A percentile compares a stretch with the other conserved stretches of the same genome.
Evolutionary conservation across 2,329 filamentous ascomycete species (phyloP).

Genomic region (Fusarium miscanthi): DNA sequence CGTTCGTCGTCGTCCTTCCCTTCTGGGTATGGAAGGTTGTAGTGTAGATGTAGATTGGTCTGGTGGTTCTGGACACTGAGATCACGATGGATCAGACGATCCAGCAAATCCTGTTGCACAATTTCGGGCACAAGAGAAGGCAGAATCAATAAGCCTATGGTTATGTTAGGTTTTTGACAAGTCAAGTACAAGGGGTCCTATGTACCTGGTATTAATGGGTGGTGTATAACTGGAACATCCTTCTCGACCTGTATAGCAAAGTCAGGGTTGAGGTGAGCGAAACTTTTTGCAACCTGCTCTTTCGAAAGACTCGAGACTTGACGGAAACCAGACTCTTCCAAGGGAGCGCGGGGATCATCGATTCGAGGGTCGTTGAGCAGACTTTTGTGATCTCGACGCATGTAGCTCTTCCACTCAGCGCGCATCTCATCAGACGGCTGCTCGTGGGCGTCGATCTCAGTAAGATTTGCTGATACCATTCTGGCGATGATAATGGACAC

Average conservation of each 20-base stretch:
- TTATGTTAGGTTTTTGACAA: neutral
- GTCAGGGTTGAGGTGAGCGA: constrained; percentile 54
- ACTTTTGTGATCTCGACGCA: constrained; percentile 65
- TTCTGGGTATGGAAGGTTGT: constrained; percentile 71
- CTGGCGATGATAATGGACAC: neutral
- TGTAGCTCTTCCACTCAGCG: constrained; percentile 79
- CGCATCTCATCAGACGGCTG: constrained; percentile 78
- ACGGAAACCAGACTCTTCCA: constrained; percentile 58
- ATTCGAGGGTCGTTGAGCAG: constrained; percentile 67
- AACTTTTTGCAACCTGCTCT: constrained; percentile 57
- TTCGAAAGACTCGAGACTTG: constrained; percentile 57
- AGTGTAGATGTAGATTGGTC: constrained; percentile 92
- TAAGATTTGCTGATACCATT: constrained; percentile 45
- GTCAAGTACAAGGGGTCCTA: neutral
- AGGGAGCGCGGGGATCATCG: constrained; percentile 60
- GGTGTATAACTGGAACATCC: constrained; percentile 68
- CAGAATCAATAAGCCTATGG: constrained; percentile 79
- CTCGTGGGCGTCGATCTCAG: constrained; percentile 77
- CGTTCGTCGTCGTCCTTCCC: constrained; percentile 38
- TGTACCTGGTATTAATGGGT: constrained; percentile 75
- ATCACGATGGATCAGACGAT: constrained; percentile 80
- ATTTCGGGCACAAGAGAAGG: constrained; percentile 77
- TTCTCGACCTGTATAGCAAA: constrained; percentile 47
- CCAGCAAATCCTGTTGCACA: constrained; percentile 77
- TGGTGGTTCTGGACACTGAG: constrained; percentile 78